These are phyloP conservation scores for Saccharomycopsis olivae DNA, from an alignment of 805 yeast genomes.

Conservation along the genomic window DNA sequence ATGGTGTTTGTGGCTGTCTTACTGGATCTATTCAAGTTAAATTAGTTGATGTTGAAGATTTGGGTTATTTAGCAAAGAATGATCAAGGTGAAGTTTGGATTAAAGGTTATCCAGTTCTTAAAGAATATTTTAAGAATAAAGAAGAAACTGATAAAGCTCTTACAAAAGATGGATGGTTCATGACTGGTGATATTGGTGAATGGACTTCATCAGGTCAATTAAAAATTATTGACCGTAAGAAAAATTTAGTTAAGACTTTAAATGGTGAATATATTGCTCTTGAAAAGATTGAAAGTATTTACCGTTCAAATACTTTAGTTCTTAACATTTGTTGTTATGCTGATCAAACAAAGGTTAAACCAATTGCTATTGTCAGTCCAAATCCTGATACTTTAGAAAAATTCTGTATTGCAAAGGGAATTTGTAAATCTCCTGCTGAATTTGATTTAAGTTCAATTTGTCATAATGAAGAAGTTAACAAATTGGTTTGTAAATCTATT, in stretches of 20 bases:
- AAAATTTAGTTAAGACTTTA: slow-evolving; percentile 89
- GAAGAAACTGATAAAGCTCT: slow-evolving; percentile 71
- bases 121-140: slow-evolving; percentile 74
- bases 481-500: slow-evolving; percentile 46
- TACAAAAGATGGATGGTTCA: slow-evolving; percentile 85
- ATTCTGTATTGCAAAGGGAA: slow-evolving; percentile 46
- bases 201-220: slow-evolving; percentile 77
- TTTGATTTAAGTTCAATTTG: slow-evolving; percentile 38
- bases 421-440: slow-evolving; percentile 33
- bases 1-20: slow-evolving; percentile 73
- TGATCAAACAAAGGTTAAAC: slow-evolving; percentile 78
- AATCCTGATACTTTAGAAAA: slow-evolving; percentile 54
- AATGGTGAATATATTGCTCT: slow-evolving; percentile 98
- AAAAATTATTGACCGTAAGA: slow-evolving; percentile 83
- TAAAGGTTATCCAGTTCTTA: slow-evolving; percentile 60
- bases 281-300: slow-evolving; percentile 85
- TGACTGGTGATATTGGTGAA: slow-evolving; percentile 94
- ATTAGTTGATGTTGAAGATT: slow-evolving; percentile 82
- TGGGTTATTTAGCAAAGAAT: slow-evolving; percentile 82
- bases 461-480: slow-evolving; percentile 42
- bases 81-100: slow-evolving; percentile 89
- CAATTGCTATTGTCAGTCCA: slow-evolving; percentile 84
- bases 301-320: slow-evolving; percentile 73
- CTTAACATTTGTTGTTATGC: slow-evolving; percentile 88
- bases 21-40: slow-evolving; percentile 79